Evolutionary conservation across 208 protist species (phyloP).

Genomic region (Trypanosomatidae sp.): DNA sequence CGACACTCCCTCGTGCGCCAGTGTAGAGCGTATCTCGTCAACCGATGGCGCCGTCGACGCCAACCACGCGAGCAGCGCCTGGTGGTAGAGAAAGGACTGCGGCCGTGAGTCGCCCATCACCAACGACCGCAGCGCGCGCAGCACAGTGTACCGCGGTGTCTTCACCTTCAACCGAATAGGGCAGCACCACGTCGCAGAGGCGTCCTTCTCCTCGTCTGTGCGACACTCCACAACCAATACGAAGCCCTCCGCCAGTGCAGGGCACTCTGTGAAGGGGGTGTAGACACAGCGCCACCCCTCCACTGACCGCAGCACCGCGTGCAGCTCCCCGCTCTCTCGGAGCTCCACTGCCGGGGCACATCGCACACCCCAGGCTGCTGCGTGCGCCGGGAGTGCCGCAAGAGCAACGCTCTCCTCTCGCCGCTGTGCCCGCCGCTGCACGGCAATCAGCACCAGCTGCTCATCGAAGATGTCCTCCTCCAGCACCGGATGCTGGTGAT

Average conservation of each 20-base stretch:
- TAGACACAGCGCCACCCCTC: slow-evolving; percentile 38
- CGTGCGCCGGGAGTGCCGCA: slow-evolving; percentile 21
- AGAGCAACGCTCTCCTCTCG: slow-evolving; percentile 46
- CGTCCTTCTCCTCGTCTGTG: too few relatives aligned
- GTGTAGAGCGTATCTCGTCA: too few relatives aligned
- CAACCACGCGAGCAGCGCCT: slow-evolving; percentile 54
- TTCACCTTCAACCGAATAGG: slow-evolving; percentile 85
- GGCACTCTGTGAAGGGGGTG: slow-evolving; percentile 17
- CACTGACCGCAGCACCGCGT: slow-evolving; percentile 22
- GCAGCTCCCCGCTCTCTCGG: slow-evolving; percentile 19
- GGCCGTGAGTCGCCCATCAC: slow-evolving; percentile 50
- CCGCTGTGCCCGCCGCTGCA: slow-evolving; percentile 47
- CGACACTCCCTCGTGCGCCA: slow-evolving; percentile 33
- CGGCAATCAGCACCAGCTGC: slow-evolving; percentile 56
- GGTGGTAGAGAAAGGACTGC: slow-evolving; percentile 51
- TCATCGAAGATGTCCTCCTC: slow-evolving; percentile 49
- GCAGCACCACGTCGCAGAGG: slow-evolving; percentile 25
- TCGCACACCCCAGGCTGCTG: slow-evolving; percentile 46
- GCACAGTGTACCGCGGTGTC: slow-evolving; percentile 67
- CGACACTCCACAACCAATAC: slow-evolving; percentile 84
- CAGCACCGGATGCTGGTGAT: slow-evolving; percentile 65
- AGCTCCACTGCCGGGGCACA: slow-evolving; percentile 34
- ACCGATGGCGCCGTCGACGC: slow-evolving; percentile 1
- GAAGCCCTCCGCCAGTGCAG: slow-evolving; percentile 69
- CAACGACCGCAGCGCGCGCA: slow-evolving; percentile 77